Evolutionary conservation across 2,329 filamentous ascomycete genomes (phyloP).

Genomic region (Epichloe glyceriae): DNA sequence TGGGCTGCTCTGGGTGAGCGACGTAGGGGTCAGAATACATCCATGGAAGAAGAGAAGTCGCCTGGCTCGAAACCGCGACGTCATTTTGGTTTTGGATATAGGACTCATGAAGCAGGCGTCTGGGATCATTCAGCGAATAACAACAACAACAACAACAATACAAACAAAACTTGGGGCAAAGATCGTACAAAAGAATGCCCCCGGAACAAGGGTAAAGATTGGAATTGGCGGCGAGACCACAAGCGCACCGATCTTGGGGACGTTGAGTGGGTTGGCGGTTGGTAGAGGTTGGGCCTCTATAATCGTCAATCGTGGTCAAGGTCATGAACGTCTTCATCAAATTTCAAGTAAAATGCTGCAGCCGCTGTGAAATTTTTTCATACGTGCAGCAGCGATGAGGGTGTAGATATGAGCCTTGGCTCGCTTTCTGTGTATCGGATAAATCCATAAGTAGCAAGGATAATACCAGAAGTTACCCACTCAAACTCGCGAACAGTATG

Average conservation of each 20-base stretch:
- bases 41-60: slow-evolving; percentile 36
- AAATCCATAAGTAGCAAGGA: slow-evolving; percentile 25
- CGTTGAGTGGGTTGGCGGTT: slow-evolving; percentile 91
- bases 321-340: slow-evolving; percentile 14
- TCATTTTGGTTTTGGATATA: slow-evolving; percentile 33
- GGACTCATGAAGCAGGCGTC: slow-evolving; percentile 34
- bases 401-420: slow-evolving; percentile 29
- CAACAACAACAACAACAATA: slow-evolving; percentile 9
- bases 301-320: slow-evolving; percentile 49
- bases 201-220: slow-evolving; percentile 45
- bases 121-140: slow-evolving; percentile 31
- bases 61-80: slow-evolving; percentile 38
- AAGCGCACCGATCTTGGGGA: slow-evolving; percentile 57
- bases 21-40: slow-evolving; percentile 51
- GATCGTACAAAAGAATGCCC: slow-evolving; percentile 41
- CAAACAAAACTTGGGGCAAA: slow-evolving; percentile 21
- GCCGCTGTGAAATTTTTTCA: slow-evolving; percentile 4
- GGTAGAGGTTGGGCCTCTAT: slow-evolving; percentile 44
- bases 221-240: slow-evolving; percentile 47
- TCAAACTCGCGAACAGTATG: slow-evolving; percentile 21
- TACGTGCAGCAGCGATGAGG: slow-evolving; percentile 10
- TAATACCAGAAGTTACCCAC: slow-evolving; percentile 58
- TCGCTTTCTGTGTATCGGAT: slow-evolving; percentile 55
- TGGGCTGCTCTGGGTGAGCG: slow-evolving; percentile 83
- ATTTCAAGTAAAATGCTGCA: background rate